These are phyloP conservation scores for Ampelocalamus luodianensis DNA, from an alignment of 176 grass and related monocot genomes.

Conservation along the genomic window DNA sequence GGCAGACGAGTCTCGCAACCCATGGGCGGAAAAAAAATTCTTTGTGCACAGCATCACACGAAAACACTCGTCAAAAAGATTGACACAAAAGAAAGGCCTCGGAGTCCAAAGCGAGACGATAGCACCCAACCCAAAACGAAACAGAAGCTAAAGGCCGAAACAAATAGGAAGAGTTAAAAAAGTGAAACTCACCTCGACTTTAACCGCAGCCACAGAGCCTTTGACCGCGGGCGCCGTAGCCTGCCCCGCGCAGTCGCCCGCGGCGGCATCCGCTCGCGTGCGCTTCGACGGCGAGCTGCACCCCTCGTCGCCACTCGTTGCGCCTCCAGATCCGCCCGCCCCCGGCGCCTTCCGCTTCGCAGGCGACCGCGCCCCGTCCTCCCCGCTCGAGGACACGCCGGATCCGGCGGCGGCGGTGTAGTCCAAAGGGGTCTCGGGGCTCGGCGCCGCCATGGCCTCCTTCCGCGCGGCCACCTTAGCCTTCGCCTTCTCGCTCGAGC, in stretches of 20 bases:
- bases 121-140: background rate
- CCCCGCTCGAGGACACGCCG: constrained; percentile 33
- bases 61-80: background rate
- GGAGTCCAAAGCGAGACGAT: constrained; percentile 2
- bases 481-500: background rate
- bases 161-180: background rate
- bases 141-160: background rate
- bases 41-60: background rate
- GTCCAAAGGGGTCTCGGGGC: constrained; percentile 40
- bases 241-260: background rate
- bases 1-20: background rate
- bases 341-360: constrained; percentile 2
- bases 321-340: background rate
- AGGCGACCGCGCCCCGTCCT: background rate
- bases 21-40: background rate
- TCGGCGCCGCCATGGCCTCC: constrained; percentile 29
- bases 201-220: background rate
- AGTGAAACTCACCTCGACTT: background rate
- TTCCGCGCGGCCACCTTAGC: background rate
- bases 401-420: constrained; percentile 38
- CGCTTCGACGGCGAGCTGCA: constrained; percentile 45
- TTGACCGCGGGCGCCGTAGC: background rate
- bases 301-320: constrained; percentile 41
- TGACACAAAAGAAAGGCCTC: constrained; percentile 17
- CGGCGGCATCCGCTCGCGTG: background rate